These are phyloP conservation scores for Lasiodiplodia theobromae DNA, from an alignment of 2,329 filamentous ascomycete genomes.

Conservation along the genomic window DNA sequence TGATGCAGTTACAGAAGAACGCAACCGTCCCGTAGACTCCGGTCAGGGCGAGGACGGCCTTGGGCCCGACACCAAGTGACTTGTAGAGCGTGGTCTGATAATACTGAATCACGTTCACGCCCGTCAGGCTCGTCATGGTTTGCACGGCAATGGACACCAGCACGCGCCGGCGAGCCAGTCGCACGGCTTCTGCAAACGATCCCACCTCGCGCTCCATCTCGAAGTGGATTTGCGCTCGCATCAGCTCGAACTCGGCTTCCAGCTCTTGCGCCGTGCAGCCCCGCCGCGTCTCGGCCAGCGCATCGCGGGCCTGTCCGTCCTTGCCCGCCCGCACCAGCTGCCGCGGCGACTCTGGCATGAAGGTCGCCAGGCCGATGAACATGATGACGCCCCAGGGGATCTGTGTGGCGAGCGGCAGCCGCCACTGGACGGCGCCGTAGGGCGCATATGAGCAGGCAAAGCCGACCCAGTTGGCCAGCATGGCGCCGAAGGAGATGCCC, in stretches of 20 bases:
- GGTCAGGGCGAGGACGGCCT: slow-evolving; percentile 58
- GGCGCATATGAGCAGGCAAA: slow-evolving; percentile 44
- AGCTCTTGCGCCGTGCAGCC: no score
- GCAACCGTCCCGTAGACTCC: slow-evolving; percentile 60
- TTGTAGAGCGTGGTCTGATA: slow-evolving; percentile 54
- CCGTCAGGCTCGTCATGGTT: slow-evolving; percentile 57
- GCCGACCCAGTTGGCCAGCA: slow-evolving; percentile 49
- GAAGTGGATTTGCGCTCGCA: slow-evolving; percentile 64
- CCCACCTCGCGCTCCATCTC: slow-evolving; percentile 44
- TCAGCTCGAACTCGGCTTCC: slow-evolving; percentile 55
- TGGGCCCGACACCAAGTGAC: slow-evolving; percentile 53
- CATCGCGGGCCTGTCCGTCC: no score
- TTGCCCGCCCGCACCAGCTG: no score
- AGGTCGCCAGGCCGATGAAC: no score
- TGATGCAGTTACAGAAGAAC: slow-evolving; percentile 56
- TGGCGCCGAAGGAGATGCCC: slow-evolving; percentile 49
- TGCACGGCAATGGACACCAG: slow-evolving; percentile 58
- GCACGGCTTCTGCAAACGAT: slow-evolving; percentile 51
- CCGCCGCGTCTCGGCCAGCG: no score
- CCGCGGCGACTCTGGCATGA: no score
- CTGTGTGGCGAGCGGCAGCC: slow-evolving; percentile 39
- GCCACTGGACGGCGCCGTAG: slow-evolving; percentile 25
- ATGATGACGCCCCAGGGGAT: no score
- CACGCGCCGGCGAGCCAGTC: slow-evolving; percentile 53
- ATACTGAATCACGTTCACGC: slow-evolving; percentile 56